These are phyloP conservation scores for Plectranthus barbatus DNA, from an alignment of 257 asterid genomes.

Conservation along the genomic window DNA sequence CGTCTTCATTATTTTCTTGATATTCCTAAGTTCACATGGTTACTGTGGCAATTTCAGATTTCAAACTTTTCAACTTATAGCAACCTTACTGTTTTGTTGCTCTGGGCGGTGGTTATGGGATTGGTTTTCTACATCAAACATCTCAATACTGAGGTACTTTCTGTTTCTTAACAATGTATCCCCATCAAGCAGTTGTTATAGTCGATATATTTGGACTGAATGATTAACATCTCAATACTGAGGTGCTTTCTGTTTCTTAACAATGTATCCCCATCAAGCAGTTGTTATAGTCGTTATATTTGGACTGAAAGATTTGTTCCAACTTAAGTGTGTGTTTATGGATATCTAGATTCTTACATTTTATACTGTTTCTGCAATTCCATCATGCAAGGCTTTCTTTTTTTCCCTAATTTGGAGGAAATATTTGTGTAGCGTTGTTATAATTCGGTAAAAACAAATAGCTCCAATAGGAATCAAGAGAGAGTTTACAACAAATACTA, in stretches of 20 bases:
- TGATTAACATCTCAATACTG: constrained; percentile 66
- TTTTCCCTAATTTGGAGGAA: too few species aligned
- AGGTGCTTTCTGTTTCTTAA: constrained; percentile 45
- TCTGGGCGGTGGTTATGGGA: constrained; percentile 72
- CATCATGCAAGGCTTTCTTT: too few species aligned
- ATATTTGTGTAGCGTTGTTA: too few species aligned
- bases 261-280: background rate
- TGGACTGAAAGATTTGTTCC: background rate
- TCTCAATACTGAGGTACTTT: constrained; percentile 74
- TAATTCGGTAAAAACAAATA: too few species aligned
- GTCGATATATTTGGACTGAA: background rate
- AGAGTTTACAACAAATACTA: too few species aligned
- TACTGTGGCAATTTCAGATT: constrained; percentile 49
- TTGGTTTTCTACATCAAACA: constrained; percentile 71
- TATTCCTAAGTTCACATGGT: background rate
- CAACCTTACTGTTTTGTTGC: constrained; percentile 81
- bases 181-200: constrained; percentile 3
- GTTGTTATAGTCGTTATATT: background rate
- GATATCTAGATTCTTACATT: background rate
- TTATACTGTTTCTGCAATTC: too few species aligned
- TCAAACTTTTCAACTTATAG: constrained; percentile 91
- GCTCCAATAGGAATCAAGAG: too few species aligned
- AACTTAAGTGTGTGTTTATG: background rate
- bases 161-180: background rate
- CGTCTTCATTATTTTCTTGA: background rate